Evolutionary conservation across 768 basidiomycete genomes (phyloP), one percentile per base, ranked within the genome.

Genomic region (Tubosaeta sp.): DNA sequence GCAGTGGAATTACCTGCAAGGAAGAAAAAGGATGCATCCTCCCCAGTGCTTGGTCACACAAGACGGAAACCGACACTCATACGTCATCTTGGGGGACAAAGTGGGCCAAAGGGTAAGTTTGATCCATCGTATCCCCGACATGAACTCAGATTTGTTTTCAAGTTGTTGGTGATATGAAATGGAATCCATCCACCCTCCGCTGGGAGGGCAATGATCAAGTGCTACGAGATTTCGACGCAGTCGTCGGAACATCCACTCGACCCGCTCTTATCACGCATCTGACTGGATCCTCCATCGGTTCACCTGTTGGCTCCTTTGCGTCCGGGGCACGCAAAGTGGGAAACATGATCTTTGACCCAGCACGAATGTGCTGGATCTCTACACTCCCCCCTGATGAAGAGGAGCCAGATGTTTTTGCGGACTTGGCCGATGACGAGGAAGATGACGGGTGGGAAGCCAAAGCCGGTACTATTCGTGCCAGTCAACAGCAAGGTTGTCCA

Each of bases 191-290:
- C 16, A 84, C 83, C 2, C 80, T 89, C 14, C 86, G 91, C 31
- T 99, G 95, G 95, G 95, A 99, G 75, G 95, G 95, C 46, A 98
- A 99, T 68, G 95, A 99, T 56, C 84, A 88, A 52, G 82, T 83
- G 14, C 77, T 97, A 27, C 85, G 88, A 51, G 94, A 93, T 49
- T 99, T 98, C 66, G 95, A 98, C 45, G 71, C 73, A 16, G 85
- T 80, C 14, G 79, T 89, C 42, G 83, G 84, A 42, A 85, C 87
- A 12, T 91, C 93, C 4, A 86, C 86, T 13, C 86, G 95, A 24
- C 95, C 95, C 7, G 95, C 95, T 14, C 82, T 99, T 48, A 99
- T 99, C 64, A 93, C 94, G 0, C 94, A 95, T 59, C 79, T 93
- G 49, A 89, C 90, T 1, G 90, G 90, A 36, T 89, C 90, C n/a